phyloP scores from a whole-genome alignment of 176 grass and related monocot genomes.

The Cenchrus purpureus region DNA sequence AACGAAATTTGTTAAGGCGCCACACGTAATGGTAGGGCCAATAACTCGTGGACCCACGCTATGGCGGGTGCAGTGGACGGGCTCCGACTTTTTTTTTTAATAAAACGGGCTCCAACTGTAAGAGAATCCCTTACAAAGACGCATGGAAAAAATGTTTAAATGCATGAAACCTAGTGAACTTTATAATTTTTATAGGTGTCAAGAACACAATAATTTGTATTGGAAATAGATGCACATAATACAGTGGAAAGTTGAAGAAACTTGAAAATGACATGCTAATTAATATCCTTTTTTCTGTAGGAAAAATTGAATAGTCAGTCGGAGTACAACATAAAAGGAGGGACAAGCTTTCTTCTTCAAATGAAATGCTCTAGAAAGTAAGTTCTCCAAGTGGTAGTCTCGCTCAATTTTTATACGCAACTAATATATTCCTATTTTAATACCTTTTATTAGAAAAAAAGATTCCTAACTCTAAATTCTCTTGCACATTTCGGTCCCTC shows the following conservation, averaged over 20 bases:
- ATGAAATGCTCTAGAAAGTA: background rate
- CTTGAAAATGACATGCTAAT: background rate
- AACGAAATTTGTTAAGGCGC: background rate
- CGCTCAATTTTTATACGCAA: background rate
- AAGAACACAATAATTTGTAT: background rate
- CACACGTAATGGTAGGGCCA: slow-evolving; percentile 30
- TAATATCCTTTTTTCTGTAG: background rate
- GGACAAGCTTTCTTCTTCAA: background rate
- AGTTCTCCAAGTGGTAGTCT: background rate
- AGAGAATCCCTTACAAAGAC: background rate
- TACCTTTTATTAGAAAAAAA: background rate
- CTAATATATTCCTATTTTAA: background rate
- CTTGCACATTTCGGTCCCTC: background rate
- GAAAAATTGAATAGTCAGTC: background rate
- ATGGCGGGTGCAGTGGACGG: background rate
- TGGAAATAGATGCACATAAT: background rate
- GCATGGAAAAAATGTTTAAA: background rate
- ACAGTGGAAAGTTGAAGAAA: background rate
- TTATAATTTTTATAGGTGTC: background rate
- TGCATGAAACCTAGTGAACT: background rate
- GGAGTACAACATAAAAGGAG: background rate
- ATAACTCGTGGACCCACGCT: background rate
- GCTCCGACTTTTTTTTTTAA: no score
- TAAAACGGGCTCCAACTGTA: background rate
- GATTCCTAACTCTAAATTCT: background rate